Evolutionary conservation across 2,329 filamentous ascomycete species (phyloP).

Genomic region (Calcarisporium arbuscula): DNA sequence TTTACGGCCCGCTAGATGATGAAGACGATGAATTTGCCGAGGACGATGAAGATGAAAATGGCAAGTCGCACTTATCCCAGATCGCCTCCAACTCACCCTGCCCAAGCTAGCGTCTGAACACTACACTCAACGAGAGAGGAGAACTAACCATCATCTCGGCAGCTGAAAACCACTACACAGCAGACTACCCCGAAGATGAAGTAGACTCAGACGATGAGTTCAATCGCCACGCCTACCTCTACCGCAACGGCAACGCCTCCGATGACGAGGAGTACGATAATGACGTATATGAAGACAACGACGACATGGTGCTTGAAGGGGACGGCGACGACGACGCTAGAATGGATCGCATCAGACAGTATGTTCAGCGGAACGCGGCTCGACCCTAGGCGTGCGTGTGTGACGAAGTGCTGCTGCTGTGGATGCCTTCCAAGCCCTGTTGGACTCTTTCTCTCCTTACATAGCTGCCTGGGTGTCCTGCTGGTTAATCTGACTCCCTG

Average conservation of each 20-base stretch:
- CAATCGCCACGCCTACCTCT: conserved; percentile 48
- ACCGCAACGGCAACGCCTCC: conserved; percentile 46
- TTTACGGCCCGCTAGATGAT: conserved; percentile 53
- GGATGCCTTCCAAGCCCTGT: too few relatives aligned
- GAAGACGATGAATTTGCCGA: conserved; percentile 54
- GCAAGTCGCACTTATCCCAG: conserved; percentile 27
- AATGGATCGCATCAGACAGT: conserved; percentile 32
- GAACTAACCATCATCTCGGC: conserved; percentile 3
- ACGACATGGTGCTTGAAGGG: conserved; percentile 29
- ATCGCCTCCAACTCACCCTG: too few relatives aligned
- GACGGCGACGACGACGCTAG: conserved; percentile 29
- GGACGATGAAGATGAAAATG: conserved; percentile 61
- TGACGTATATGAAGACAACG: conserved; percentile 28
- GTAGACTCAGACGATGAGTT: conserved; percentile 57
- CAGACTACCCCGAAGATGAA: conserved; percentile 77
- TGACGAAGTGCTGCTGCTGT: too few relatives aligned
- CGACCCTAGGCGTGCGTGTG: too few relatives aligned
- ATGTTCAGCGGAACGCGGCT: conserved; percentile 27
- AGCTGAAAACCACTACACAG: conserved; percentile 74
- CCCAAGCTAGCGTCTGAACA: too few relatives aligned
- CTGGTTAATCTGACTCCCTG: too few relatives aligned
- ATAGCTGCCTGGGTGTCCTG: too few relatives aligned
- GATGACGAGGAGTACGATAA: conserved; percentile 49
- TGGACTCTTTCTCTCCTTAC: too few relatives aligned
- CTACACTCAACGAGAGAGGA: background rate